A percentile compares a stretch with the other conserved stretches of the same genome.
Evolutionary conservation across 306 rosid genomes (phyloP).

Genomic region (Adenanthera pavonina): DNA sequence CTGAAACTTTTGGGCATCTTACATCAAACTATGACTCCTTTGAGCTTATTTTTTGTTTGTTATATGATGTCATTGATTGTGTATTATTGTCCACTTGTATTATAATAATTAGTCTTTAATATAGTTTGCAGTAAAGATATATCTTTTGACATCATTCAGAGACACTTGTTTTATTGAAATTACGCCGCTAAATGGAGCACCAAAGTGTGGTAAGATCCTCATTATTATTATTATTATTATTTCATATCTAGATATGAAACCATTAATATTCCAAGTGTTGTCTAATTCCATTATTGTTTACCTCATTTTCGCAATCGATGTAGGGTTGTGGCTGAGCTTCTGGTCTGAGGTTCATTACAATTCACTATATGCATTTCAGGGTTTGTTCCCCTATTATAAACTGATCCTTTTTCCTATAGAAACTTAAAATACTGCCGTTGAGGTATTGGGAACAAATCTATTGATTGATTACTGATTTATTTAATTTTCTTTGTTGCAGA

Average conservation of each 20-base stretch:
- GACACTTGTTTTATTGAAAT: slow-evolving; percentile 89
- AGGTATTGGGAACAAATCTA: background rate
- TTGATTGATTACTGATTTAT: slow-evolving; percentile 29
- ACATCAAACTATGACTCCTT: slow-evolving; percentile 17
- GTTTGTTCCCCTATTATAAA: slow-evolving; percentile 42
- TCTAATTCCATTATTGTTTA: slow-evolving; percentile 10
- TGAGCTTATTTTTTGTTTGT: background rate
- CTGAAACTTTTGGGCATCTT: slow-evolving; percentile 14
- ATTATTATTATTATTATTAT: background rate
- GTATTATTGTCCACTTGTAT: background rate
- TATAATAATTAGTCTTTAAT: slow-evolving; percentile 38
- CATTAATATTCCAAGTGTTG: background rate
- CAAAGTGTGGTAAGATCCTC: slow-evolving; percentile 65
- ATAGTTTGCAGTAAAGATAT: slow-evolving; percentile 88
- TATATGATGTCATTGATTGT: slow-evolving; percentile 27
- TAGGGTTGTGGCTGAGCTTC: slow-evolving; percentile 94
- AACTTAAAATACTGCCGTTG: background rate
- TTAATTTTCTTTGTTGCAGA: slow-evolving; percentile 52
- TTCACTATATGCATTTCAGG: slow-evolving; percentile 70
- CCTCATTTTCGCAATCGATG: slow-evolving; percentile 46
- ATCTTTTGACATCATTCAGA: slow-evolving; percentile 88
- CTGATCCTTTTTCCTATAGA: background rate
- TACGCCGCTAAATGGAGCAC: slow-evolving; percentile 62
- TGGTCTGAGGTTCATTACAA: slow-evolving; percentile 97
- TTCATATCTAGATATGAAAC: background rate